A percentile compares a stretch with the other conserved stretches of the same genome.
Evolutionary conservation across 2,329 filamentous ascomycete genomes (phyloP).

Genomic region (Nannizziopsis arthrosporioides): DNA sequence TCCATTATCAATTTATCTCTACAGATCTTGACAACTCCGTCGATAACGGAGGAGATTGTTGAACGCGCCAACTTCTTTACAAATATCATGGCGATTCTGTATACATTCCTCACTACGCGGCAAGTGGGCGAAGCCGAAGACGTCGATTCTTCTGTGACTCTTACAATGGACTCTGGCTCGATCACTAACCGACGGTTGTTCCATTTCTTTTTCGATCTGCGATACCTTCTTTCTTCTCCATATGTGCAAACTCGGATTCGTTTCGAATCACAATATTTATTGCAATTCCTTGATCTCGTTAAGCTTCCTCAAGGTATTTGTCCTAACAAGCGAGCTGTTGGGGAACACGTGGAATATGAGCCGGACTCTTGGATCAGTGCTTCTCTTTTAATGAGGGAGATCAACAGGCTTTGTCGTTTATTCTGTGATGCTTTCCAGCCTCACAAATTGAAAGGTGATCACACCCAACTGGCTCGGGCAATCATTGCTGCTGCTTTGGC

Average conservation of each 20-base stretch:
- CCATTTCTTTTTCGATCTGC: conserved; percentile 91
- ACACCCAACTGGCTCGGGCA: conserved; percentile 58
- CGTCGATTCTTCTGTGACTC: conserved; percentile 69
- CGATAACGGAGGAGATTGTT: conserved; percentile 90
- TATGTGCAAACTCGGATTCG: conserved; percentile 80
- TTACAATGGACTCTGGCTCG: conserved; percentile 87
- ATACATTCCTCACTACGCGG: conserved; percentile 89
- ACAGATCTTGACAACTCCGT: conserved; percentile 92
- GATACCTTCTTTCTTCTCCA: conserved; percentile 76
- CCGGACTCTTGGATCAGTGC: conserved; percentile 97
- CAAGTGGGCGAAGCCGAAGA: conserved; percentile 92
- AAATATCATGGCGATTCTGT: conserved; percentile 87
- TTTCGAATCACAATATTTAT: conserved; percentile 70
- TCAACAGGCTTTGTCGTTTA: conserved; percentile 82
- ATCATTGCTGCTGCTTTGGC: conserved; percentile 57
- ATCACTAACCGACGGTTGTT: conserved; percentile 93
- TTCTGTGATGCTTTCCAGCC: conserved; percentile 77
- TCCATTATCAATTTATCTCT: conserved; percentile 96
- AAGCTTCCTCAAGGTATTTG: conserved; percentile 96
- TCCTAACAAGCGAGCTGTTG: conserved; percentile 80
- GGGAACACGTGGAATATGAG: conserved; percentile 96
- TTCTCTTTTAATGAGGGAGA: conserved; percentile 84
- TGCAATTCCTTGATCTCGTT: conserved; percentile 90
- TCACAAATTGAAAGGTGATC: conserved; percentile 51
- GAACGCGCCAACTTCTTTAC: conserved; percentile 92